These are phyloP conservation scores for Colletotrichum eremochloae DNA, from an alignment of 2,329 filamentous ascomycete species.

Conservation along the genomic window DNA sequence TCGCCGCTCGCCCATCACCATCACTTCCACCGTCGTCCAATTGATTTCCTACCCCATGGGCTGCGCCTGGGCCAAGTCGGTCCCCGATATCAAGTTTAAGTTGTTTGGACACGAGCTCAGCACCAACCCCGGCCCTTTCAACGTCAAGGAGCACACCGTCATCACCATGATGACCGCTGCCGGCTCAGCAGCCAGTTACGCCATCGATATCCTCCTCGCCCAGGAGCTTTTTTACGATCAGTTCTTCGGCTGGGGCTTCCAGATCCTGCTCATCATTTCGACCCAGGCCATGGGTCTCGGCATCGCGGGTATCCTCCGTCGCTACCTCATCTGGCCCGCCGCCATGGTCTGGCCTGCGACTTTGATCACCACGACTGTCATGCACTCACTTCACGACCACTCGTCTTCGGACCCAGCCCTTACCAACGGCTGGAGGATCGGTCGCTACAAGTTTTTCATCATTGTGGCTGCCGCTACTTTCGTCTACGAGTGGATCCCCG, in stretches of 20 bases:
- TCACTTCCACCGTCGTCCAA: conserved; percentile 68
- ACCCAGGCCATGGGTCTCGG: conserved; percentile 71
- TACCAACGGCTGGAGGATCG: conserved; percentile 72
- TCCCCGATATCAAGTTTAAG: conserved; percentile 50
- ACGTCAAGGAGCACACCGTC: conserved; percentile 64
- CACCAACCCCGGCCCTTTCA: conserved; percentile 58
- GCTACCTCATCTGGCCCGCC: conserved; percentile 67
- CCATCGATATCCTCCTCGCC: conserved; percentile 58
- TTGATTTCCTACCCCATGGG: conserved; percentile 66
- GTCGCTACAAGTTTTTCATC: conserved; percentile 74
- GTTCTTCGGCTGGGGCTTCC: conserved; percentile 62
- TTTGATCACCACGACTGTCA: conserved; percentile 66
- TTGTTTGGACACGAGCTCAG: conserved; percentile 51
- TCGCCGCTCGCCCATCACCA: conserved; percentile 64
- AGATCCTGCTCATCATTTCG: conserved; percentile 66
- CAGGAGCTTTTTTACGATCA: conserved; percentile 64
- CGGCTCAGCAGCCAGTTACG: conserved; percentile 52
- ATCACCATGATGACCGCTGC: conserved; percentile 61
- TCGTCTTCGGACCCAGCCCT: conserved; percentile 61
- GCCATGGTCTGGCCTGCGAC: conserved; percentile 71
- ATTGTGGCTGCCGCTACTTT: conserved; percentile 66
- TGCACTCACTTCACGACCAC: conserved; percentile 63
- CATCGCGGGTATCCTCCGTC: conserved; percentile 66
- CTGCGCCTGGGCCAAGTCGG: conserved; percentile 49
- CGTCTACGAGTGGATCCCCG: conserved; percentile 52